Percentiles rank a stretch among this genome's conserved stretches.
Evolutionary conservation across 805 yeast species (phyloP).

Genomic region (Candida arabinofermentans): DNA sequence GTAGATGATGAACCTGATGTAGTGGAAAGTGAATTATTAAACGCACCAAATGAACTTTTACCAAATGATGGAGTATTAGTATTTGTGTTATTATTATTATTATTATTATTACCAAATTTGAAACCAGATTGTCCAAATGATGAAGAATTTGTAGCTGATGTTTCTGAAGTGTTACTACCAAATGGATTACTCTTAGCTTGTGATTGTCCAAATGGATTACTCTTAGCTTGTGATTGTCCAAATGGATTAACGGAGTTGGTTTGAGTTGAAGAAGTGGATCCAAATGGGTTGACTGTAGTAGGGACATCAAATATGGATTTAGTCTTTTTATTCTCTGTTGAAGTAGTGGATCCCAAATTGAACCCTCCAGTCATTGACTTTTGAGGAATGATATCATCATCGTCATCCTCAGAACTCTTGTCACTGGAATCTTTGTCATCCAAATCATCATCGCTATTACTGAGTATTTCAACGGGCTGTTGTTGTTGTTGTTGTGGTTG

Average conservation of each 20-base stretch:
- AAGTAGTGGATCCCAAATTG: background rate
- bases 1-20: background rate
- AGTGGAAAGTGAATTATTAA: background rate
- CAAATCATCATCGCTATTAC: background rate
- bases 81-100: no score
- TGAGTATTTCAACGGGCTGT: no score
- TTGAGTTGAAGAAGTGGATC: no score
- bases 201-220: background rate
- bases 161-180: background rate
- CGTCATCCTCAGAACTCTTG: background rate
- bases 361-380: background rate
- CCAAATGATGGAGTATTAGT: slow-evolving; percentile 1
- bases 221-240: background rate
- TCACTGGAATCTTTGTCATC: background rate
- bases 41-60: slow-evolving; percentile 1
- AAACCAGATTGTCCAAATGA: slow-evolving; percentile 5
- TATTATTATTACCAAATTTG: slow-evolving; percentile 3
- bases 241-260: background rate
- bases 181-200: background rate
- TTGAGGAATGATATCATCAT: background rate
- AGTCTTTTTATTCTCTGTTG: no score
- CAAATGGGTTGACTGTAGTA: slow-evolving; percentile 1
- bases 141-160: background rate
- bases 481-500: no score
- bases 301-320: background rate